These are phyloP conservation scores for Physcomitrium patens DNA, from an alignment of 225 moss, liverwort and hornwort genomes.

Conservation along the genomic window DNA sequence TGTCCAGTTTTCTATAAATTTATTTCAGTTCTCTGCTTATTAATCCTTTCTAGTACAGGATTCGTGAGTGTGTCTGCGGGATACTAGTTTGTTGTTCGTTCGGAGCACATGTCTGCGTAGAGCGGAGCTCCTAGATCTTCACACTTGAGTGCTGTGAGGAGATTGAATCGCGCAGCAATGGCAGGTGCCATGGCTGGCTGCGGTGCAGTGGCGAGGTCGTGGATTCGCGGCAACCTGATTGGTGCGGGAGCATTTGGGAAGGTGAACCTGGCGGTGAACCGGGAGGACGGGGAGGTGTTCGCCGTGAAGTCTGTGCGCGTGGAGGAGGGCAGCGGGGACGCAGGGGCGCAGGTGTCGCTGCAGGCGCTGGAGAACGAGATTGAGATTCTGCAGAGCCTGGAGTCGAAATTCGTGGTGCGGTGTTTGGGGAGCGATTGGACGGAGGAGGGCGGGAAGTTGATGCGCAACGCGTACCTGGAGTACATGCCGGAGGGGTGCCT, in stretches of 20 bases:
- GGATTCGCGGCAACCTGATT: slow-evolving; percentile 79
- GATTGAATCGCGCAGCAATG: too few species aligned
- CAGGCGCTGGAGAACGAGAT: slow-evolving; percentile 86
- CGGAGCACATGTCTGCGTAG: too few species aligned
- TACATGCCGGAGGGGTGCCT: slow-evolving; percentile 87
- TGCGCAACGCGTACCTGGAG: slow-evolving; percentile 82
- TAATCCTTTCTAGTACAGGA: too few species aligned
- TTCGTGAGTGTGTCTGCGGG: too few species aligned
- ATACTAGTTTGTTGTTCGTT: too few species aligned
- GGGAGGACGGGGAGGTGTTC: slow-evolving; percentile 67
- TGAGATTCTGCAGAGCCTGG: slow-evolving; percentile 51
- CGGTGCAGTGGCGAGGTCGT: slow-evolving; percentile 25
- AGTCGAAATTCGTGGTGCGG: slow-evolving; percentile 67
- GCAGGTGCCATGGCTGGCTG: neutral
- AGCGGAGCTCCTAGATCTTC: too few species aligned
- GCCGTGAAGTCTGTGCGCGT: slow-evolving; percentile 83
- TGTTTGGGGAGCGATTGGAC: slow-evolving; percentile 72
- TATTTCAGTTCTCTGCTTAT: too few species aligned
- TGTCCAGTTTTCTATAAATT: too few species aligned
- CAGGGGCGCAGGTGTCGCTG: slow-evolving; percentile 38
- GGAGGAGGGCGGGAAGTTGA: slow-evolving; percentile 61
- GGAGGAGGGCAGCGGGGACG: slow-evolving; percentile 30
- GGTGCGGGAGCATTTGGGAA: slow-evolving; percentile 83
- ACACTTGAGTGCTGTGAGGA: too few species aligned
- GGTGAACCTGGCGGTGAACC: slow-evolving; percentile 78